Base-by-base conservation (phyloP, 2,329 filamentous ascomycete genomes). In the Ophiostoma pallidulum region DNA sequence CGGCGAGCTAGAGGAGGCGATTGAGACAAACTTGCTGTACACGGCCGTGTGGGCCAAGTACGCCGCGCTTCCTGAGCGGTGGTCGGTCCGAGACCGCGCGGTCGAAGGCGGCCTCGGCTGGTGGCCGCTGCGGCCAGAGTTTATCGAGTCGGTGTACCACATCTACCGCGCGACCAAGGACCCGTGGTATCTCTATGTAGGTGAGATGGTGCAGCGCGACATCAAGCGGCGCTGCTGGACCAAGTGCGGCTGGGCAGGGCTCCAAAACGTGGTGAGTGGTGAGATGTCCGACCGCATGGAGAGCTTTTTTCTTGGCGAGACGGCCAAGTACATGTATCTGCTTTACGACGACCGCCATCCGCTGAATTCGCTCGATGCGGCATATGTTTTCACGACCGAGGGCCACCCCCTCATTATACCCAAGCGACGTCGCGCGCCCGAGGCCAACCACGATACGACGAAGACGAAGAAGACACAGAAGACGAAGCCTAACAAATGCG, bases 231-330 rank as follows among this genome's bases (percentile, higher is more conserved):
- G 91, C 46, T 98, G 92, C 65, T 89, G 87, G 79, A 88, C 89
- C 1, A 76, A 78, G 52, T 98, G 92, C 58, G 92, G 92, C 35
- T 97, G 91, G 89, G 86, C 91, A 13, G 91, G 91, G 1, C 72
- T 97, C 31, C 83, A 89, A 58, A 83, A 90, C 62, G 86, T 91
- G 8, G 71, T 82, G 29, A 86, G 78, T 5, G 91, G 91, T 4
- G 87, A 96, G 65, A 80, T 88, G 64, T 86, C 79, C 56, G 90
- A 98, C 62, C 84, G 92, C 29, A 97, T 97, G 92, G 92, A 98
- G 66, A 97, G 91, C 62, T 98, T 97, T 72, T 97, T 97, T 60
- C 74, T 98, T 1, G 91, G 92, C 13, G 92, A 98, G 66, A 98
- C 92, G 2, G 83, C 88, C 38, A 96, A 97, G 65, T 98, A 98